Conservation (phyloP, 208 protist genomes). For the Trypanosomatidae sp. region DNA sequence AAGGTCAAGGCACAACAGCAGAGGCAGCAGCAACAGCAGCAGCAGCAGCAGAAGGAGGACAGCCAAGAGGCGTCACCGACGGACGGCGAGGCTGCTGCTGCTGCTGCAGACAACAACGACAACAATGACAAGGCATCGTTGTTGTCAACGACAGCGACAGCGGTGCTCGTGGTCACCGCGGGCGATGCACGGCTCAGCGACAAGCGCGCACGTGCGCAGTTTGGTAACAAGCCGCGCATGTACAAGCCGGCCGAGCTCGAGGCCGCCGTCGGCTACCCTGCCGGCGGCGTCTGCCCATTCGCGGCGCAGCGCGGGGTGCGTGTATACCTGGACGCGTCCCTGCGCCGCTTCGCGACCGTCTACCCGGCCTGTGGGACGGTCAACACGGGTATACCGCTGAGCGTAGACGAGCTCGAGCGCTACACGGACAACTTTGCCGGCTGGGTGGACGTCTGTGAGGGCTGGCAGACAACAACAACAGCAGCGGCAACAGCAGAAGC, state of each 20-base stretch:
- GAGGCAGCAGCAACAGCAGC: constrained; percentile 3
- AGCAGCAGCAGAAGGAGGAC: constrained; percentile 1
- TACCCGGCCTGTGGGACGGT: constrained; percentile 30
- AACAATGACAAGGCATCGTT: too few species aligned
- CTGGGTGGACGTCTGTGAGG: constrained; percentile 54
- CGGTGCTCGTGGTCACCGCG: constrained; percentile 29
- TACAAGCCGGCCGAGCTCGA: constrained; percentile 39
- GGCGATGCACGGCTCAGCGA: constrained; percentile 32
- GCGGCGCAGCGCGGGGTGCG: constrained; percentile 24
- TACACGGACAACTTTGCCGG: constrained; percentile 42
- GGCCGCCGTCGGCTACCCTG: constrained; percentile 20
- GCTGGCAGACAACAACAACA: constrained; percentile 10
- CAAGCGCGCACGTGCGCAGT: constrained; percentile 34
- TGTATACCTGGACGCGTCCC: constrained; percentile 53
- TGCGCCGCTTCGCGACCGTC: constrained; percentile 34
- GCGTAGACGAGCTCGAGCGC: constrained; percentile 32
- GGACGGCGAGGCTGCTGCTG: too few species aligned
- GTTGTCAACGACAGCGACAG: neutral
- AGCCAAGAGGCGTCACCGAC: too few species aligned
- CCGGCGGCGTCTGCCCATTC: constrained; percentile 51
- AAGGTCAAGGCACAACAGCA: constrained; percentile 1
- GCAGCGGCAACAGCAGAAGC: neutral
- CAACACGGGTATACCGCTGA: constrained; percentile 25
- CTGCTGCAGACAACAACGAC: too few species aligned
- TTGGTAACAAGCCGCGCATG: constrained; percentile 24